phyloP scores from a whole-genome alignment of 2,329 filamentous ascomycete genomes.

The Volutella citrinella region DNA sequence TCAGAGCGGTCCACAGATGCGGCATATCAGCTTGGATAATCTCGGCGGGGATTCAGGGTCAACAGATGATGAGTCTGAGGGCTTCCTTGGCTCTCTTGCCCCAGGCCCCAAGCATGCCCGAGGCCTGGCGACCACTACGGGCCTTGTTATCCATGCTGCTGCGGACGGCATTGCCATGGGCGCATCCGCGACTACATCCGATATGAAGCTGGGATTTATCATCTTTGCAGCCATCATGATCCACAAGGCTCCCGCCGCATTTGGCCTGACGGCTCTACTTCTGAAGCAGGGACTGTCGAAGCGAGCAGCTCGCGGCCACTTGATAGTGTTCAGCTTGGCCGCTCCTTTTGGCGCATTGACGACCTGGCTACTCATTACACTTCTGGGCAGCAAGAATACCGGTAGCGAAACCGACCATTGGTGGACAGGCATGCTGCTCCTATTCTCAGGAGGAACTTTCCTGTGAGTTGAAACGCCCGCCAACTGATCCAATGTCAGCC shows the following conservation, averaged over 20 bases:
- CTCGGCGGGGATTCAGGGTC: constrained; percentile 54
- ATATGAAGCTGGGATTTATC: constrained; percentile 78
- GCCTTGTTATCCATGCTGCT: constrained; percentile 92
- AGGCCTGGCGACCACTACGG: constrained; percentile 80
- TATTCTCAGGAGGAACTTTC: constrained; percentile 97
- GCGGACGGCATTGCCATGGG: constrained; percentile 96
- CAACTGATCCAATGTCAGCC: no score
- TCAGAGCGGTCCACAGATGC: constrained; percentile 63
- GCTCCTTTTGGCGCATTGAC: constrained; percentile 81
- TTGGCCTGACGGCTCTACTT: constrained; percentile 86
- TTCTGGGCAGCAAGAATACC: constrained; percentile 62
- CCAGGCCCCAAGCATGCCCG: constrained; percentile 57
- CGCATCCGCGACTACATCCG: constrained; percentile 74
- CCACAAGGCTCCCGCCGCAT: constrained; percentile 94
- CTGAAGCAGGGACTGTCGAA: constrained; percentile 90
- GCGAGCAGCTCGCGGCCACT: constrained; percentile 75
- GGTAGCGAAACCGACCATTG: constrained; percentile 67
- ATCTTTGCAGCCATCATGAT: constrained; percentile 97
- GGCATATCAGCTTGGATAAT: constrained; percentile 87
- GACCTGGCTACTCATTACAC: constrained; percentile 77
- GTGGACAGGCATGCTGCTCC: constrained; percentile 86
- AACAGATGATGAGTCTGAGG: constrained; percentile 55
- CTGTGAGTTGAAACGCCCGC: constrained; percentile 62
- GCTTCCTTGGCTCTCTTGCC: constrained; percentile 57
- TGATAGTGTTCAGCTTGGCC: constrained; percentile 88